Base-by-base conservation (phyloP, 2,329 filamentous ascomycete species). In the Aspergillus sp. region DNA sequence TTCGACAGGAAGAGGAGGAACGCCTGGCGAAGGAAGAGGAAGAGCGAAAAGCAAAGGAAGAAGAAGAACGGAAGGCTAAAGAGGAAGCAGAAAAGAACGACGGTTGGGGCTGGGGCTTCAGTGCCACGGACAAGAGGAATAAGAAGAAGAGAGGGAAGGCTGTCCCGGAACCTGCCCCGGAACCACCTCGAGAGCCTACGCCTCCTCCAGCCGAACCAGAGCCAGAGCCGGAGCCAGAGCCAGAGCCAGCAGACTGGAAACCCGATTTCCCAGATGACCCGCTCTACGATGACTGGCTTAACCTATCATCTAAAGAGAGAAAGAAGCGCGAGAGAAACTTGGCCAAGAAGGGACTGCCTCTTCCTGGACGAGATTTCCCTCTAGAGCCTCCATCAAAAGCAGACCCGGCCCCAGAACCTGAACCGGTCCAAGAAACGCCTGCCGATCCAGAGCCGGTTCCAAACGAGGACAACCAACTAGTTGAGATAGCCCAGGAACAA, bases 91-190 rank as follows among this genome's bases (percentile, higher is more conserved):
- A 52, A 39, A 44, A 52, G 49, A 52, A 72, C 46, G 64, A 63
- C 37, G 73, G 70, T 65, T 40, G 58, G 56, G 59, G 58, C 9
- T 72, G 69, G 70, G 63, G 59, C 35, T 33, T 65, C 35, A 35
- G 58, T 12, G 68, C 65, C 33, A 62, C 70, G 8, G 67, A 72
- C 48, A 70, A 73, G 45, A 72, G 72, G 57, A 73, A 9, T 31
- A 31, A 70, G 52, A 73, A 62, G 39, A 62, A 64, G 52, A 63
- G 69, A 56, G 65, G 62, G 37, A 68, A 68, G 52, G 47, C 50
- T 69, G 50, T 33, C 23, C 51, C 51, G 14, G 50, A 56, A 7
- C 57, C 57, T 12, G 57, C 19, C 7, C 64, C 67, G 1, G 63
- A 68, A 23, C 62, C 58, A 0, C 64, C 64, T 9, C 63, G 59